Evolutionary conservation across 2,329 filamentous ascomycete genomes (phyloP).

Genomic region (Setomelanomma holmii): DNA sequence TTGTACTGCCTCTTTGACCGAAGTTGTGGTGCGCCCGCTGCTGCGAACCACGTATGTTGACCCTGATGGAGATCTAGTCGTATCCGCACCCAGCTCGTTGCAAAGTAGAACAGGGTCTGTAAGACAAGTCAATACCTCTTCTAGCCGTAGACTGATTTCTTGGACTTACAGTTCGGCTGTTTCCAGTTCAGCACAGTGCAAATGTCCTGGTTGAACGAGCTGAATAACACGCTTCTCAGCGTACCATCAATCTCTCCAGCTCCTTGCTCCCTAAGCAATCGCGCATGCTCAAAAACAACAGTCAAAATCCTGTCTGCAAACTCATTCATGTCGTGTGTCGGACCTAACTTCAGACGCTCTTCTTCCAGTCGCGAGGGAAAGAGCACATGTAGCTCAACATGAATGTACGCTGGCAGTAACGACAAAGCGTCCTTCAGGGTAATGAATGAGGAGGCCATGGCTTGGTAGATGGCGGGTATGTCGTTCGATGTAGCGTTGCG

Average conservation of each 20-base stretch:
- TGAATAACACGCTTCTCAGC: conserved; percentile 89
- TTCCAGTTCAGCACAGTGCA: conserved; percentile 99
- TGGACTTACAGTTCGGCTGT: conserved; percentile 82
- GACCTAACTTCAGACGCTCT: conserved; percentile 70
- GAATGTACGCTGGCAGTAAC: conserved; percentile 77
- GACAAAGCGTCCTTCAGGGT: conserved; percentile 78
- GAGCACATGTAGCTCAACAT: conserved; percentile 89
- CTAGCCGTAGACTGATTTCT: not conserved
- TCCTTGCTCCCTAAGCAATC: conserved; percentile 68
- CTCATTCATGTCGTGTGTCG: conserved; percentile 81
- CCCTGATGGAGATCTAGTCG: conserved; percentile 44
- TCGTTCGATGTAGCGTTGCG: conserved; percentile 36
- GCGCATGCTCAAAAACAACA: conserved; percentile 90
- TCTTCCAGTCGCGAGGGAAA: conserved; percentile 83
- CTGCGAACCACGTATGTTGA: conserved; percentile 56
- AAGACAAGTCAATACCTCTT: conserved; percentile 14
- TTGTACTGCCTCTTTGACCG: conserved; percentile 92
- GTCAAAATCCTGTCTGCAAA: conserved; percentile 85
- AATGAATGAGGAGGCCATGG: conserved; percentile 78
- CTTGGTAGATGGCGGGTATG: conserved; percentile 69
- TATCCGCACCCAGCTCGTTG: conserved; percentile 81
- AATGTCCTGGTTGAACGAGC: conserved; percentile 86
- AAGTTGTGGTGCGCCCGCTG: conserved; percentile 77
- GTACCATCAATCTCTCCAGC: conserved; percentile 64
- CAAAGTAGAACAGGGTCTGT: conserved; percentile 88